These are phyloP conservation scores for Lasiosphaeria ovina DNA, from an alignment of 495 filamentous ascomycete species.

Conservation along the genomic window DNA sequence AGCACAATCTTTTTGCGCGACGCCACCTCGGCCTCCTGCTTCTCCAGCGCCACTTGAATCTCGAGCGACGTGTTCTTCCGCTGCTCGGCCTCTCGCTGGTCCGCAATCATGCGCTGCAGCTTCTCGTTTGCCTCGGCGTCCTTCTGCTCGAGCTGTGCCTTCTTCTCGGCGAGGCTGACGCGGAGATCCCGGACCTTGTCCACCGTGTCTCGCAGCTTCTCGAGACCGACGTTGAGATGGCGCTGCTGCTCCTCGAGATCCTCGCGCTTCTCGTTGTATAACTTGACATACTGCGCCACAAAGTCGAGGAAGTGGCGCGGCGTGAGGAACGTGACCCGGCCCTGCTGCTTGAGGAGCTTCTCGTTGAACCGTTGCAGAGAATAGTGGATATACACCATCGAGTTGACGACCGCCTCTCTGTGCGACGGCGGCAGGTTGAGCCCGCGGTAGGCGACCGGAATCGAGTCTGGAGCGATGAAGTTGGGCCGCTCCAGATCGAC, in stretches of 20 bases:
- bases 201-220: conserved; percentile 96
- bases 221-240: conserved; percentile 94
- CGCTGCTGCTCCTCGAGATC: conserved; percentile 98
- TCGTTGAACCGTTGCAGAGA: conserved; percentile 86
- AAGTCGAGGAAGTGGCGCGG: conserved; percentile 98
- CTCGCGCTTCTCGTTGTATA: conserved; percentile 98
- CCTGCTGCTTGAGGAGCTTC: conserved; percentile 87
- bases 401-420: conserved; percentile 86
- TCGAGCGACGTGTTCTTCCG: conserved; percentile 82
- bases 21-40: conserved; percentile 86
- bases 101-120: conserved; percentile 91
- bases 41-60: conserved; percentile 81
- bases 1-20: conserved; percentile 79
- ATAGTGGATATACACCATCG: conserved; percentile 98
- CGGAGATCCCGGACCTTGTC: conserved; percentile 94
- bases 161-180: conserved; percentile 87
- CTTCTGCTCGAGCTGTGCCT: conserved; percentile 87
- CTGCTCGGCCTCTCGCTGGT: conserved; percentile 94
- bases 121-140: conserved; percentile 96
- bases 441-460: conserved; percentile 86
- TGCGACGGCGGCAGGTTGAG: conserved; percentile 82
- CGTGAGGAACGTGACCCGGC: conserved; percentile 85
- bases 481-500: conserved; percentile 87
- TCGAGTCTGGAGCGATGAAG: conserved; percentile 83
- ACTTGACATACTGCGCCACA: conserved; percentile 93